Evolutionary conservation across 768 basidiomycete species (phyloP), one percentile per base, ranked within the genome.

Genomic region (Naganishia antarctica): DNA sequence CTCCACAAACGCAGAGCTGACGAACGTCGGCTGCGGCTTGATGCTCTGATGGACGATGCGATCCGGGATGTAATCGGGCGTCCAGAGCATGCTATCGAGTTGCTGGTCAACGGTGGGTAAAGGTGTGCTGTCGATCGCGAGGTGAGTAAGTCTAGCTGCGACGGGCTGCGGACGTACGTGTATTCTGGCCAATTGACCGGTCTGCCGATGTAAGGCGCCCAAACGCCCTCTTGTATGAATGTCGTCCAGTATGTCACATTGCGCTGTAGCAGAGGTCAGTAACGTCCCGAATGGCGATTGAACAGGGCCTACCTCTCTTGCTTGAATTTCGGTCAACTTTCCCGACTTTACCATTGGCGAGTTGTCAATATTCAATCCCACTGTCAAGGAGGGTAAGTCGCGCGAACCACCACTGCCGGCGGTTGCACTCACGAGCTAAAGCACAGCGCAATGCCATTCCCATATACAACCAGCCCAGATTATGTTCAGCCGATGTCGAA

Each of bases 381-480:
- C 74, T 76, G 47, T 0, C 37, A 34, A 18, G n/a, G n/a, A n/a
- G n/a, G n/a, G n/a, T n/a, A n/a, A n/a, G n/a, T n/a, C n/a, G n/a
- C n/a, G n/a, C n/a, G n/a, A n/a, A n/a, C n/a, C n/a, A n/a, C n/a
- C n/a, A n/a, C n/a, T n/a, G n/a, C n/a, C n/a, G n/a, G n/a, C n/a
- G n/a, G n/a, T n/a, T n/a, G n/a, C n/a, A 71, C 74, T 68, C 66
- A 75, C 74, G 57, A 44, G 72, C 66, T 37, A 71, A 40, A 7
- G 68, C 69, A 34, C 66, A 66, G 28, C 74, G 32, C 16, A 71
- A 47, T 3, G 74, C 75, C 68, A 74, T 70, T 70, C 81, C 81
- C 59, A 81, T 80, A 63, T 81, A 81, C 43, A 81, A 69, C 69
- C 80, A 82, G 1, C 81, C 81, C 7, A 81, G 67, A 13, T 78